phyloP scores from a whole-genome alignment of 495 filamentous ascomycete species.

The Neurospora sp. region DNA sequence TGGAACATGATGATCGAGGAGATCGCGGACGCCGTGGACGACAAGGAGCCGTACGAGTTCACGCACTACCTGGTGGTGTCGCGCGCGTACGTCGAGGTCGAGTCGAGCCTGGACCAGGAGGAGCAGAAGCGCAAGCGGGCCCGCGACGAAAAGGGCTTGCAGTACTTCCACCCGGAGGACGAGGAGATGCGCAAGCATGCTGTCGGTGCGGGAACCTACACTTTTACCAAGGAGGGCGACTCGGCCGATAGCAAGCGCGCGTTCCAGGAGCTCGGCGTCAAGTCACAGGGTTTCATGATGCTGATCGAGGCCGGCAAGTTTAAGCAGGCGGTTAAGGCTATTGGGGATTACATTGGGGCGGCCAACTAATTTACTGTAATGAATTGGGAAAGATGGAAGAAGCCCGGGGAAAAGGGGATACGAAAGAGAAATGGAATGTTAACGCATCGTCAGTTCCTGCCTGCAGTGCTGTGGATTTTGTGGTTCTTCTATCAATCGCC shows the following conservation, averaged over 20 bases:
- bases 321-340: slow-evolving; percentile 56
- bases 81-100: slow-evolving; percentile 82
- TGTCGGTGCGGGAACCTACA: slow-evolving; percentile 51
- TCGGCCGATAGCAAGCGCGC: slow-evolving; percentile 84
- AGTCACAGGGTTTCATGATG: slow-evolving; percentile 70
- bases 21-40: slow-evolving; percentile 78
- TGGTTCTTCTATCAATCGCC: not conserved
- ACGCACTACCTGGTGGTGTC: slow-evolving; percentile 86
- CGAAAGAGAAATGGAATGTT: not conserved
- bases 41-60: slow-evolving; percentile 88
- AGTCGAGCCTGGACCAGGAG: slow-evolving; percentile 60
- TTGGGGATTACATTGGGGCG: slow-evolving; percentile 56
- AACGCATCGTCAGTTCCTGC: not conserved
- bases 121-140: slow-evolving; percentile 73
- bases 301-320: slow-evolving; percentile 64
- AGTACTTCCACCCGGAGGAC: slow-evolving; percentile 97
- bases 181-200: slow-evolving; percentile 75
- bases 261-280: slow-evolving; percentile 88
- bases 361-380: not conserved
- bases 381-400: not conserved
- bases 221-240: slow-evolving; percentile 71
- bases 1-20: slow-evolving; percentile 93
- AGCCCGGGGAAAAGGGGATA: not conserved
- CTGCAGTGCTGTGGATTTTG: not conserved
- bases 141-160: slow-evolving; percentile 44